Evolutionary conservation across 2,329 filamentous ascomycete genomes (phyloP), one percentile per base, ranked within the genome.

Genomic region (Fusarium buxicola): DNA sequence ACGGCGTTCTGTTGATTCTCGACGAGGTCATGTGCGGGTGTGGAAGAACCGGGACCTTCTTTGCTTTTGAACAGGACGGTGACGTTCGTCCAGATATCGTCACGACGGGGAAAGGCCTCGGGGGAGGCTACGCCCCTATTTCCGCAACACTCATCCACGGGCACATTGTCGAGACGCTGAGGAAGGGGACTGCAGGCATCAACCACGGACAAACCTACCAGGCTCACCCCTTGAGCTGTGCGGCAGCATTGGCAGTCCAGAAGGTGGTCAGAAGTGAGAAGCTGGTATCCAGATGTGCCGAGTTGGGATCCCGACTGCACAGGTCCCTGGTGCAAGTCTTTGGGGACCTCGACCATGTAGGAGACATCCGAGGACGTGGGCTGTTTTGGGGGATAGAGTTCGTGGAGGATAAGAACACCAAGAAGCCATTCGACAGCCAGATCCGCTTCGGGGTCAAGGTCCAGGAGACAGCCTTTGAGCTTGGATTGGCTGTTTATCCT

Each of bases 11-110:
- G 0, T 79, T 95, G n/a, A 89, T 94, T 40, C 76, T 94, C 0
- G 92, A 95, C 69, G 92, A 94, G 47, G 82, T 92, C 39, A 92
- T 93, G 89, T 89, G 85, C 43, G 88, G 88, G 3, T 84, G 84
- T 74, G 87, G 88, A 2, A 77, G 87, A 1, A 82, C 81, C 0
- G 87, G 86, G 0, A 81, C 77, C 5, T 74, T 89, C 63, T 84
- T 91, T 74, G 84, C 86, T 2, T 91, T 86, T 83, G 80, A 89
- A 64, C 80, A 86, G 43, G 82, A 87, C 25, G 81, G 76, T 1
- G 77, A 85, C 6, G 79, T 81, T 1, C 50, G 50, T 2, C 89
- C 89, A 0, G 89, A 92, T 67, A 81, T 92, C 5, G 83, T 89
- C 71, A 86, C 87, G 0, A 76, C 90, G 9, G 89, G 86, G 0